Evolutionary conservation across 345 rosid genomes (phyloP).

Genomic region (Jatropha curcas): DNA sequence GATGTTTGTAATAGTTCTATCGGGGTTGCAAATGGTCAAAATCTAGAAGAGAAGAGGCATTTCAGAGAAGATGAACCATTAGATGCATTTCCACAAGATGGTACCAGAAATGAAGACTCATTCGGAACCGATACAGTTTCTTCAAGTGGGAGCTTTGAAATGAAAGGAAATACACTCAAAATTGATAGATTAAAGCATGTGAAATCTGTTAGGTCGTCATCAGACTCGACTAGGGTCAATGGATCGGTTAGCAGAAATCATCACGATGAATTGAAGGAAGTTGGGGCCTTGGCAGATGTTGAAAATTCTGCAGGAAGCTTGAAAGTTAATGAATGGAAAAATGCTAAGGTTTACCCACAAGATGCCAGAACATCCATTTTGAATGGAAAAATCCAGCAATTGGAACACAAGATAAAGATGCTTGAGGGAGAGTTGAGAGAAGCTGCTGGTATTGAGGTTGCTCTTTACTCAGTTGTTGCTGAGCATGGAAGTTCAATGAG

Average conservation of each 20-base stretch:
- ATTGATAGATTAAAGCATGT: constrained; percentile 59
- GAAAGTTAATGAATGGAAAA: constrained; percentile 45
- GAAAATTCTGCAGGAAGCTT: constrained; percentile 34
- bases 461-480: constrained; percentile 83
- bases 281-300: constrained; percentile 21
- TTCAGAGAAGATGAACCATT: constrained; percentile 31
- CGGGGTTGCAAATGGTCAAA: constrained; percentile 23
- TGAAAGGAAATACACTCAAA: constrained; percentile 37
- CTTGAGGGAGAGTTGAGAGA: constrained; percentile 90
- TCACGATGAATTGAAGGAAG: constrained; percentile 41
- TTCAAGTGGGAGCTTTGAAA: constrained; percentile 34
- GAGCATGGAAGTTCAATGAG: constrained; percentile 88
- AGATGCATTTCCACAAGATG: constrained; percentile 24
- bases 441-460: constrained; percentile 87
- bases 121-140: constrained; percentile 23
- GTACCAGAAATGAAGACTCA: constrained; percentile 19
- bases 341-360: constrained; percentile 51
- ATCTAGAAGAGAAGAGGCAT: constrained; percentile 21
- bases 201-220: constrained; percentile 72
- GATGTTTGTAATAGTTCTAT: constrained; percentile 25
- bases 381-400: constrained; percentile 61
- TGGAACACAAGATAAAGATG: constrained; percentile 64
- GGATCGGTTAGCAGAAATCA: constrained; percentile 40
- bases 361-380: constrained; percentile 41
- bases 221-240: constrained; percentile 49